Base-by-base conservation (phyloP, 2,329 filamentous ascomycete genomes). In the Trichoderma lentiforme region DNA sequence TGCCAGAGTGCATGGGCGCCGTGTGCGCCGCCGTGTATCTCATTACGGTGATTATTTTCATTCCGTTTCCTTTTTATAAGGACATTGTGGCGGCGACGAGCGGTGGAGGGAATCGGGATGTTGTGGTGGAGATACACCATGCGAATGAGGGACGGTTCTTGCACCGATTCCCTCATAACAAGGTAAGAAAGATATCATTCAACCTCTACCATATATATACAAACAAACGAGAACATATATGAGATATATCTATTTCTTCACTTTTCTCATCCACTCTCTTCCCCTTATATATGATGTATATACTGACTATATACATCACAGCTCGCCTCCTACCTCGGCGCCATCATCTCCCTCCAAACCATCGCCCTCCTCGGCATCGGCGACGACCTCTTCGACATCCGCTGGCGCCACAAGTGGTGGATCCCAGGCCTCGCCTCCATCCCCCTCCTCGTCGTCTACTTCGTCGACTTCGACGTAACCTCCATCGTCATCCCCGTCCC, bases 351-450 rank as follows among this genome's bases (percentile, higher is more conserved):
- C 7, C 89, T 99, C 47, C 94, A 98, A 83, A 93, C 91, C 60
- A 94, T 97, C 74, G 92, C 94, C 63, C 91, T 98, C 72, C 91
- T 99, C 39, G 96, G 96, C 70, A 91, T 99, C 73, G 93, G 94
- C 75, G 96, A 99, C 82, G 96, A 99, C 83, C 88, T 98, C 66
- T 97, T 99, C 82, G 96, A 99, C 82, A 97, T 99, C 79, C 90
- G 96, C 79, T 99, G 96, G 96, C 92, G 96, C 69, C 95, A 99
- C 87, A 99, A 99, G 85, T 94, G 98, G 83, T 93, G 98, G 85
- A 98, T 99, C 77, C 96, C 96, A 6, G 96, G 94, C 72, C 92
- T 99, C 77, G 95, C 95, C 71, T 92, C 94, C 61, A 93, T 98
- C 73, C 96, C 96, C 18, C 92, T 98, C 82, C 90, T 99, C 12